phyloP scores from a whole-genome alignment of 2,329 filamentous ascomycete species.

The Curvularia hawaiiensis region DNA sequence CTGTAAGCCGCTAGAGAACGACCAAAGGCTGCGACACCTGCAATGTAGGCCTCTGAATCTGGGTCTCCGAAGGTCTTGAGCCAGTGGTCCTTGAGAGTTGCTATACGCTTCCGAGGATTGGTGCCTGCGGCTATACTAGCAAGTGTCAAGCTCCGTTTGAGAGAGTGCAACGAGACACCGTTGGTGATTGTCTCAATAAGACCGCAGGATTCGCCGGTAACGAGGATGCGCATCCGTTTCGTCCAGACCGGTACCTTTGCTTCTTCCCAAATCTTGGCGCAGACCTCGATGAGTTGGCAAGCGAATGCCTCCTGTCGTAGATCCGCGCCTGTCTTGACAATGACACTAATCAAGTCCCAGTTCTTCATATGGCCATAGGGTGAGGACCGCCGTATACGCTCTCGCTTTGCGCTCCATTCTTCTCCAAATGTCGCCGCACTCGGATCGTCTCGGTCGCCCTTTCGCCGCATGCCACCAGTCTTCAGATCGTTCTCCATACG shows the following conservation, averaged over 20 bases:
- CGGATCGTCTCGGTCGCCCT: constrained; percentile 82
- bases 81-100: constrained; percentile 82
- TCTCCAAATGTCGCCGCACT: constrained; percentile 87
- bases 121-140: constrained; percentile 73
- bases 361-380: constrained; percentile 90
- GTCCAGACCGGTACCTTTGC: constrained; percentile 81
- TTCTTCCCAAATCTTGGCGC: constrained; percentile 80
- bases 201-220: constrained; percentile 82
- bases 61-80: constrained; percentile 75
- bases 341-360: constrained; percentile 86
- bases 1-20: constrained; percentile 84
- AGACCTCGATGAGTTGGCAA: constrained; percentile 81
- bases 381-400: constrained; percentile 80
- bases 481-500: constrained; percentile 91
- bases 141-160: constrained; percentile 81
- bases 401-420: constrained; percentile 83
- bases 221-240: constrained; percentile 84
- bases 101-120: constrained; percentile 76
- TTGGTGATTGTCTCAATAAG: constrained; percentile 89
- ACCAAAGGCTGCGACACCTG: constrained; percentile 78
- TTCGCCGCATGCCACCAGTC: constrained; percentile 79
- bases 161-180: constrained; percentile 82
- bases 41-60: constrained; percentile 70
- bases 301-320: constrained; percentile 85
- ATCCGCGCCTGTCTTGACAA: constrained; percentile 85